These are phyloP conservation scores for Wallacemonas sp. DNA, from an alignment of 208 protist genomes.

Conservation along the genomic window DNA sequence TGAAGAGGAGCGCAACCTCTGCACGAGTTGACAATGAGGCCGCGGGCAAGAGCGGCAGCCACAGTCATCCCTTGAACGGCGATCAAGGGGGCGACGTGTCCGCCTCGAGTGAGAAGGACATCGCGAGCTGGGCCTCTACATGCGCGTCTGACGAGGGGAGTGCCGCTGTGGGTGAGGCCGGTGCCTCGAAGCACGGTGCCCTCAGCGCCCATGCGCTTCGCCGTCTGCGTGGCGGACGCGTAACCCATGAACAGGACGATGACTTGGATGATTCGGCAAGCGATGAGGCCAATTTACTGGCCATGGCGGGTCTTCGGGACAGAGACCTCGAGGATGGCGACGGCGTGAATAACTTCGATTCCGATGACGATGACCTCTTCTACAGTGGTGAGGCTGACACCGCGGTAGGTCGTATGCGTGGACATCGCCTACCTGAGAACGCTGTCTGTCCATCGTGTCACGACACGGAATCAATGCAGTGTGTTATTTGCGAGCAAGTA, in stretches of 20 bases:
- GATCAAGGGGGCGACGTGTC: no score
- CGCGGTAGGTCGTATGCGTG: not conserved
- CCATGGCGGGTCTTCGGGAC: not conserved
- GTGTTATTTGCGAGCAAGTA: conserved; percentile 80
- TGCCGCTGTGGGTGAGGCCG: no score
- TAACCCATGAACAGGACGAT: no score
- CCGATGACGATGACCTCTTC: not conserved
- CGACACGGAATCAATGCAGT: conserved; percentile 52
- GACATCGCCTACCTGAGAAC: conserved; percentile 37
- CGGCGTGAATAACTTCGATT: not conserved
- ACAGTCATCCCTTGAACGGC: not conserved
- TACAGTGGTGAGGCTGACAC: not conserved
- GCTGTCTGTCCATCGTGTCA: conserved; percentile 53
- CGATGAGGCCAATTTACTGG: conserved; percentile 12
- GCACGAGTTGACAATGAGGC: no score
- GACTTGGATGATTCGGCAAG: not conserved
- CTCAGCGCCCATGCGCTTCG: conserved; percentile 8
- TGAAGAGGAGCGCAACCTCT: no score
- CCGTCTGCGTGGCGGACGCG: conserved; percentile 16
- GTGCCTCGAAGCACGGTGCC: no score
- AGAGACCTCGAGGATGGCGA: not conserved
- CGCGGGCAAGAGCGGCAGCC: not conserved
- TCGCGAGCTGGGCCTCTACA: not conserved
- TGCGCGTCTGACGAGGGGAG: conserved; percentile 1
- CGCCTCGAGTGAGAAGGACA: not conserved